These are phyloP conservation scores for Ottelia alismoides DNA, from an alignment of 106 monocot species.

Conservation along the genomic window DNA sequence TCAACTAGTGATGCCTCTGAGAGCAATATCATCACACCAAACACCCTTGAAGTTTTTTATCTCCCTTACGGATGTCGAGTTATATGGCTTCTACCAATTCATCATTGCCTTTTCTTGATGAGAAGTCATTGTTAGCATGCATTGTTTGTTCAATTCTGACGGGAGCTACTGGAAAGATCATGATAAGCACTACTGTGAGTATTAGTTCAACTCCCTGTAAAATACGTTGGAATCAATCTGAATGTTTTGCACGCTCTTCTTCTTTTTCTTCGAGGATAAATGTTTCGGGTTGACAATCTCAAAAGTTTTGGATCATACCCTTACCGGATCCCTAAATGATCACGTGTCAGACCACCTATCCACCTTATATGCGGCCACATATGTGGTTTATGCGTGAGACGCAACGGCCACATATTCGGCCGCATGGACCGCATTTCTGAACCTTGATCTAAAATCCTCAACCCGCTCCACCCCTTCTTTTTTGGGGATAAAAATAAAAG, in stretches of 20 bases:
- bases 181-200: conserved; percentile 79
- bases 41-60: conserved; percentile 16
- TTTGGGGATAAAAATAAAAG: no score
- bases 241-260: no score
- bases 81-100: conserved; percentile 14
- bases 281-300: conserved; percentile 1
- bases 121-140: conserved; percentile 84
- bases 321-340: no score
- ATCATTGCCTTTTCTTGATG: conserved; percentile 54
- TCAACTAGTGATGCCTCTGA: conserved; percentile 22
- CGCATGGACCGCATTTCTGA: no score
- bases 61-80: conserved; percentile 6
- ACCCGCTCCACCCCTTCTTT: no score
- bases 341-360: no score
- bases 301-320: no score
- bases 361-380: no score
- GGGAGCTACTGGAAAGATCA: conserved; percentile 55
- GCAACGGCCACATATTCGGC: no score
- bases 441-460: no score
- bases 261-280: not conserved
- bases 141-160: conserved; percentile 90
- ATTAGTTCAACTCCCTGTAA: not conserved
- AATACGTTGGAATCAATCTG: no score
- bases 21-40: conserved; percentile 4
- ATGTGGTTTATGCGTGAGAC: no score